phyloP scores from a whole-genome alignment of 2,329 filamentous ascomycete species.

The Ophiocordyceps camponoti-leonardi region DNA sequence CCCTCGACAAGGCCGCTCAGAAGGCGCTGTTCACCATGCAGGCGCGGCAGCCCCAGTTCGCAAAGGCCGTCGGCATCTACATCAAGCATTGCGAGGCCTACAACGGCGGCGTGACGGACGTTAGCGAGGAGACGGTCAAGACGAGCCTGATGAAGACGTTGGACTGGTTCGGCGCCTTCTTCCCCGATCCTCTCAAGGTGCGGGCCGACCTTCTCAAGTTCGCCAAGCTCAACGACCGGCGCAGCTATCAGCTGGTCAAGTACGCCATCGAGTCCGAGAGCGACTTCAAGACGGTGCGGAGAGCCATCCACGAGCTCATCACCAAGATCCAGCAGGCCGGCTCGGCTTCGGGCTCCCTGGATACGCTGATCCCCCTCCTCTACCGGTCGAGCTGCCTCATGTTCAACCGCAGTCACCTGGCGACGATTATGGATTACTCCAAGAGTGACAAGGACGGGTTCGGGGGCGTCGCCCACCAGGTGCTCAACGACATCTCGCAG shows the following conservation, averaged over 20 bases:
- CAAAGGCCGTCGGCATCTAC: conserved; percentile 58
- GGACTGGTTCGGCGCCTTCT: conserved; percentile 52
- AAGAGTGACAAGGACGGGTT: conserved; percentile 68
- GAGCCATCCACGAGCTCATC: conserved; percentile 77
- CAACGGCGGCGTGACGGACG: conserved; percentile 70
- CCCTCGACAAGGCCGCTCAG: conserved; percentile 61
- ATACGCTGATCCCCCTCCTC: conserved; percentile 66
- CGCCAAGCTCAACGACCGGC: conserved; percentile 76
- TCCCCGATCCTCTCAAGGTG: conserved; percentile 59
- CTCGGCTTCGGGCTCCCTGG: conserved; percentile 47
- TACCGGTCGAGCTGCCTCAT: conserved; percentile 72
- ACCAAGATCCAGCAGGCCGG: conserved; percentile 65
- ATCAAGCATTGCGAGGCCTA: conserved; percentile 74
- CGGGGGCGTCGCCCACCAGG: conserved; percentile 64
- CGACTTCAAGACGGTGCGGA: conserved; percentile 81
- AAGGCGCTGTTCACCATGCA: conserved; percentile 82
- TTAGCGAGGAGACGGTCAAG: conserved; percentile 53
- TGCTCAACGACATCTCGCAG: conserved; percentile 83
- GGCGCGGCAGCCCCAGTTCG: conserved; percentile 56
- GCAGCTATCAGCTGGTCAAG: conserved; percentile 75
- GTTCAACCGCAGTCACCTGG: conserved; percentile 88
- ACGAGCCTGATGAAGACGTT: conserved; percentile 55
- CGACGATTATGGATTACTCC: conserved; percentile 75
- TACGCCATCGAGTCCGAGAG: conserved; percentile 73
- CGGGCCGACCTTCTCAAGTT: conserved; percentile 74